phyloP scores from a whole-genome alignment of 805 yeast genomes.

The Phaffomyces opuntiae region DNA sequence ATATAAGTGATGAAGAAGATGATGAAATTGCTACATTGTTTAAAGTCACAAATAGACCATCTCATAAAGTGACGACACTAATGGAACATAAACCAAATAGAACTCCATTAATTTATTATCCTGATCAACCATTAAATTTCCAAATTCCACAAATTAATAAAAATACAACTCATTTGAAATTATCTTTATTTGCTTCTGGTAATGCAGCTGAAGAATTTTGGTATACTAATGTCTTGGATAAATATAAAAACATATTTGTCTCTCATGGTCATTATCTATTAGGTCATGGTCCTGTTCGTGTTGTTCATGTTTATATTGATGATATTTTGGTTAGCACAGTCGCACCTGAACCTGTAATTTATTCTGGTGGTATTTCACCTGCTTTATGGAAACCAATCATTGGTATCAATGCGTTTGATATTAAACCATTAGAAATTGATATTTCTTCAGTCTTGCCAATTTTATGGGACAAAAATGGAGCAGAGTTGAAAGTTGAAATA shows the following conservation, averaged over 20 bases:
- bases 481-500: slow-evolving; percentile 41
- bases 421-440: slow-evolving; percentile 64
- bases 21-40: slow-evolving; percentile 11
- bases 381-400: slow-evolving; percentile 78
- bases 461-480: slow-evolving; percentile 44
- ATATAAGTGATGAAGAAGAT: slow-evolving; percentile 13
- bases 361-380: slow-evolving; percentile 79
- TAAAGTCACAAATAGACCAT: slow-evolving; percentile 17
- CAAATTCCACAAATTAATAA: slow-evolving; percentile 39
- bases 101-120: slow-evolving; percentile 42
- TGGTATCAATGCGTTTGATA: slow-evolving; percentile 64
- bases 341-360: slow-evolving; percentile 67
- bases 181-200: slow-evolving; percentile 64
- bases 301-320: slow-evolving; percentile 54
- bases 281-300: slow-evolving; percentile 70
- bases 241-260: slow-evolving; percentile 33
- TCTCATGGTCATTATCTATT: slow-evolving; percentile 32
- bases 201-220: slow-evolving; percentile 80
- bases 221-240: slow-evolving; percentile 58
- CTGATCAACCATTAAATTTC: slow-evolving; percentile 29
- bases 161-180: slow-evolving; percentile 45
- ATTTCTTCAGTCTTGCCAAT: slow-evolving; percentile 61
- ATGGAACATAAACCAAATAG: slow-evolving; percentile 17
- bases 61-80: slow-evolving; percentile 13
- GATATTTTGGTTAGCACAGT: slow-evolving; percentile 53